Conservation (phyloP, 1,284 basidiomycete genomes). For the Austroboletus rostrupii region DNA sequence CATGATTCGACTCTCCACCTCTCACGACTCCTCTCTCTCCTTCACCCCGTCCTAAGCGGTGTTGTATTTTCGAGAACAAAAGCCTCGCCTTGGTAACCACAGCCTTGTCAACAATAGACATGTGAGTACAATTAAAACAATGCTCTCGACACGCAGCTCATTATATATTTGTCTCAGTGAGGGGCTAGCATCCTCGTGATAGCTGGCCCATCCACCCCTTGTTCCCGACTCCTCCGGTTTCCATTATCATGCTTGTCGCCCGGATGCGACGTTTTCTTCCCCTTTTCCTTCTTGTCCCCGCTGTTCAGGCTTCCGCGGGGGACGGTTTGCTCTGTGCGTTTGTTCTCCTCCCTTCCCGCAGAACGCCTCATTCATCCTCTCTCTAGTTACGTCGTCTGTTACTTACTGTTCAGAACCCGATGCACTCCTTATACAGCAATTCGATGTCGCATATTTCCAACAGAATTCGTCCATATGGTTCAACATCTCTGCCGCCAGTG, state of each 20-base stretch:
- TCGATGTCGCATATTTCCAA: constrained; percentile 74
- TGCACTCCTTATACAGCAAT: constrained; percentile 75
- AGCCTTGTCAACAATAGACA: constrained; percentile 29
- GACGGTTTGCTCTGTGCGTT: constrained; percentile 58
- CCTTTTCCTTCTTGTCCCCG: constrained; percentile 40
- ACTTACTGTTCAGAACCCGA: constrained; percentile 83
- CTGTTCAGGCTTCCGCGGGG: constrained; percentile 41
- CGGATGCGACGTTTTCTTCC: constrained; percentile 57
- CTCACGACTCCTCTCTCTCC: neutral
- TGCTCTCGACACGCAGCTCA: constrained; percentile 27
- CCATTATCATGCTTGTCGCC: constrained; percentile 59
- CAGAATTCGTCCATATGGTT: constrained; percentile 69
- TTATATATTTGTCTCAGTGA: constrained; percentile 4
- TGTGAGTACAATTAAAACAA: constrained; percentile 33
- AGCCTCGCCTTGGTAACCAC: constrained; percentile 15
- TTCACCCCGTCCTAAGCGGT: neutral
- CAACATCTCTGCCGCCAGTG: constrained; percentile 71
- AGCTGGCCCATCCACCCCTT: constrained; percentile 27
- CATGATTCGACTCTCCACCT: neutral
- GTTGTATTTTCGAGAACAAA: constrained; percentile 20
- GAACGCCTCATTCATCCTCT: constrained; percentile 2
- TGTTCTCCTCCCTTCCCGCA: neutral
- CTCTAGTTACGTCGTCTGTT: constrained; percentile 76
- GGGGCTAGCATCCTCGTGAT: constrained; percentile 20
- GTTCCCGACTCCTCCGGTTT: constrained; percentile 14